phyloP scores from a whole-genome alignment of 495 filamentous ascomycete genomes.

The Massariosphaeria phaeospora region DNA sequence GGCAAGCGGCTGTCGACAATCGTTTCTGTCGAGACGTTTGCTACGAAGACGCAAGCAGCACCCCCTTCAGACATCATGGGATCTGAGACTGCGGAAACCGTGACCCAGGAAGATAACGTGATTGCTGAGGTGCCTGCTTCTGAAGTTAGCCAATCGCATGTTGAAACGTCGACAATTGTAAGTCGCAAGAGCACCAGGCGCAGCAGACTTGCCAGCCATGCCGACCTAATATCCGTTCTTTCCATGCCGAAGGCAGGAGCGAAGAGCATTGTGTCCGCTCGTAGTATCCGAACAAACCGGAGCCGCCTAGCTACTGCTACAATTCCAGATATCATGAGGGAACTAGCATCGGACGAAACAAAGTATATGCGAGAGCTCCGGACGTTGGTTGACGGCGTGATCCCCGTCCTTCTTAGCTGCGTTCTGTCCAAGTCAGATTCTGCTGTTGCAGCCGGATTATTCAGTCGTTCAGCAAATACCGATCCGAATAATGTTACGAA shows the following conservation, averaged over 20 bases:
- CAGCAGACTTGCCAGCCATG: constrained; percentile 82
- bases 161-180: constrained; percentile 15
- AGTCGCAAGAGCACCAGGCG: constrained; percentile 46
- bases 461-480: constrained; percentile 50
- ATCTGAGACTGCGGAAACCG: constrained; percentile 24
- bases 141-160: constrained; percentile 29
- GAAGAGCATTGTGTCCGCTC: constrained; percentile 45
- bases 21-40: constrained; percentile 39
- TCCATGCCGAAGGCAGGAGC: constrained; percentile 57
- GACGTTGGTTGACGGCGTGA: constrained; percentile 90
- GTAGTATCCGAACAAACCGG: constrained; percentile 65
- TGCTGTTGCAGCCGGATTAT: constrained; percentile 62
- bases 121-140: constrained; percentile 14
- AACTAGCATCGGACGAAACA: constrained; percentile 75
- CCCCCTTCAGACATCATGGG: constrained; percentile 28
- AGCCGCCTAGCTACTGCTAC: constrained; percentile 62
- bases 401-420: constrained; percentile 84
- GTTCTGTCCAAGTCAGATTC: constrained; percentile 71
- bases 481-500: constrained; percentile 66
- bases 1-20: constrained; percentile 41
- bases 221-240: constrained; percentile 87
- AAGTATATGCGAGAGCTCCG: constrained; percentile 91
- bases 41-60: constrained; percentile 27
- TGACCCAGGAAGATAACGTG: background rate
- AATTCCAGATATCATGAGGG: constrained; percentile 67